Percentiles rank a stretch among this genome's conserved stretches.
phyloP scores from a whole-genome alignment of 2,329 filamentous ascomycete genomes.

The Colletotrichum melonis region DNA sequence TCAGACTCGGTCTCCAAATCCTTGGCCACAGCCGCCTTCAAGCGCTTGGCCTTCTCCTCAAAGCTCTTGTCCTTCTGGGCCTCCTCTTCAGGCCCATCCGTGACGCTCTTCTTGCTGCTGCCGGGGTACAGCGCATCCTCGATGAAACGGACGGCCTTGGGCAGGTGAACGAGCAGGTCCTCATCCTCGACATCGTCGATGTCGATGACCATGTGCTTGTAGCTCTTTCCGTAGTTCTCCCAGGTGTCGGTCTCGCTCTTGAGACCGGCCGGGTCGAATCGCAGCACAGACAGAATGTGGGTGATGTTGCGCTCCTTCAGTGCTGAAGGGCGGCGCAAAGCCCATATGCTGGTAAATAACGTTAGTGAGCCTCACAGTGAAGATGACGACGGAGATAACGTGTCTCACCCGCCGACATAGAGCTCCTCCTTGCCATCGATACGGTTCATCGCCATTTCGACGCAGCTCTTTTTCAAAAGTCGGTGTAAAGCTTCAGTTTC shows the following conservation, averaged over 20 bases:
- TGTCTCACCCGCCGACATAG: constrained; percentile 50
- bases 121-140: constrained; percentile 70
- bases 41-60: constrained; percentile 19
- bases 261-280: constrained; percentile 59
- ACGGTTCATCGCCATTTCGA: constrained; percentile 54
- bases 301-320: constrained; percentile 82
- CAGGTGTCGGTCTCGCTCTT: constrained; percentile 64
- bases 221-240: constrained; percentile 65
- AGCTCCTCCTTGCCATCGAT: constrained; percentile 55
- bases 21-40: constrained; percentile 18
- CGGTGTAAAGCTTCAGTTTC: constrained; percentile 8
- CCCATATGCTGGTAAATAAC: constrained; percentile 73
- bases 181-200: constrained; percentile 93
- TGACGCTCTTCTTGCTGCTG: background rate
- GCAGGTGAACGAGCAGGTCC: constrained; percentile 85
- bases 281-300: constrained; percentile 87
- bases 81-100: background rate
- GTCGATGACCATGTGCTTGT: constrained; percentile 81
- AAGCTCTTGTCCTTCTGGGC: background rate
- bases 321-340: constrained; percentile 76
- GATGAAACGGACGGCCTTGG: constrained; percentile 84
- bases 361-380: constrained; percentile 10
- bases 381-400: background rate
- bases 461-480: constrained; percentile 44
- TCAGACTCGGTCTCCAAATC: constrained; percentile 10